Evolutionary conservation across 2,329 filamentous ascomycete genomes (phyloP).

Genomic region (Talaromyces atroroseus): DNA sequence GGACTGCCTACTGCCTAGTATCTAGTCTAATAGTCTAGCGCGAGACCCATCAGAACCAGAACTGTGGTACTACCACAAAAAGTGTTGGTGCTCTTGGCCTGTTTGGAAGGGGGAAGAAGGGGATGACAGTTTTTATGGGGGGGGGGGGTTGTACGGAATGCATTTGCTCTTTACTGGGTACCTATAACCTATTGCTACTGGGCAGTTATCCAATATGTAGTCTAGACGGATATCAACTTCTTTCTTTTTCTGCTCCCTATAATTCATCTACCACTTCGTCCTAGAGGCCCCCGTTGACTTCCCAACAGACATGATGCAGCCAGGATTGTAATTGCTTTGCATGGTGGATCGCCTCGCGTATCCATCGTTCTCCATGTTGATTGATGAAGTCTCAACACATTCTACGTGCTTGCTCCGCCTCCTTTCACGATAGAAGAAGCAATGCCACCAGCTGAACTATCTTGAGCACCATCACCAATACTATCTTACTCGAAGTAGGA

Average conservation of each 20-base stretch:
- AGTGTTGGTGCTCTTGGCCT: background rate
- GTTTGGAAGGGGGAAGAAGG: background rate
- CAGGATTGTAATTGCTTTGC: background rate
- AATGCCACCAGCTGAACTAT: conserved; percentile 7
- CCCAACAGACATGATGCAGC: conserved; percentile 5
- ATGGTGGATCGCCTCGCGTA: conserved; percentile 3
- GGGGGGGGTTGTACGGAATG: background rate
- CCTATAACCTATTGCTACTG: background rate
- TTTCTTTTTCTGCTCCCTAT: background rate
- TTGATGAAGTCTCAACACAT: conserved; percentile 8
- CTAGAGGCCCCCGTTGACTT: background rate
- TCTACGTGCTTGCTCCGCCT: background rate
- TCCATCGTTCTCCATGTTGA: background rate
- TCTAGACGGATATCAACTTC: background rate
- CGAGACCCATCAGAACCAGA: conserved; percentile 8
- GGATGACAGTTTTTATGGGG: background rate
- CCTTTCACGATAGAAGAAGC: conserved; percentile 3
- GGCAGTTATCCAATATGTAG: background rate
- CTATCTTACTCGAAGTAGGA: background rate
- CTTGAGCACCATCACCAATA: background rate
- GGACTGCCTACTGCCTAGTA: background rate
- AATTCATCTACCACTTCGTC: background rate
- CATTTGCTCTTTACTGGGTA: background rate
- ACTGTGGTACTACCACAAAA: conserved; percentile 11
- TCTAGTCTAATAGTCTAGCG: background rate